A percentile compares a stretch with the other conserved stretches of the same genome.
Evolutionary conservation across 768 basidiomycete genomes (phyloP).

Genomic region (Zangia roseola): DNA sequence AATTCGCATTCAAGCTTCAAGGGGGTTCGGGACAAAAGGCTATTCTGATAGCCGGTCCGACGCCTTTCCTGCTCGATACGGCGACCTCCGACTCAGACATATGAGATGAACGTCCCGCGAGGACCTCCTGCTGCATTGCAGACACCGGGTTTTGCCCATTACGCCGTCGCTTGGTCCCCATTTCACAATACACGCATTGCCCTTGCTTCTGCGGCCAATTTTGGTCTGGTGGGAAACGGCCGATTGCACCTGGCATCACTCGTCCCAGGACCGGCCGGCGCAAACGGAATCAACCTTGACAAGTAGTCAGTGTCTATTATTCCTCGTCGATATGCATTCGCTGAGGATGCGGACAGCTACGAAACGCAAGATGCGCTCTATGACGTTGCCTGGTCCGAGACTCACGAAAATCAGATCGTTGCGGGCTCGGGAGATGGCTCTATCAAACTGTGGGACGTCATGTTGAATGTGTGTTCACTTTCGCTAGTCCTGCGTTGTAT

Average conservation of each 20-base stretch:
- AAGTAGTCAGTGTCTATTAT: conserved; percentile 56
- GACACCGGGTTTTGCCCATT: conserved; percentile 85
- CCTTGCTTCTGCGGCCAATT: conserved; percentile 85
- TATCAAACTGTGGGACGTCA: conserved; percentile 86
- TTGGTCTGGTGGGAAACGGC: conserved; percentile 94
- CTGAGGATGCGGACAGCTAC: conserved; percentile 49
- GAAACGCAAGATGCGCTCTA: conserved; percentile 89
- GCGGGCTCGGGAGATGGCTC: conserved; percentile 90
- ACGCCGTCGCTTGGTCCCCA: conserved; percentile 80
- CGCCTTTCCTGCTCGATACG: too few relatives aligned
- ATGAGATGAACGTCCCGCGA: conserved; percentile 34
- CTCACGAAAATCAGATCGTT: conserved; percentile 91
- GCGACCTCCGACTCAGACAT: too few relatives aligned
- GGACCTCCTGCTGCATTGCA: conserved; percentile 52
- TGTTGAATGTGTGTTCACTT: conserved; percentile 62
- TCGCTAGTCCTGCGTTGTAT: not conserved
- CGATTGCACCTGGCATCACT: conserved; percentile 70
- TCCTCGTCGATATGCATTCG: not conserved
- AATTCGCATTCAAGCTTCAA: conserved; percentile 64
- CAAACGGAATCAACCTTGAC: conserved; percentile 51
- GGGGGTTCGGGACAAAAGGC: not conserved
- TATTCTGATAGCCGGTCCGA: too few relatives aligned
- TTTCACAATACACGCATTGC: conserved; percentile 76
- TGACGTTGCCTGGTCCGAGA: conserved; percentile 93
- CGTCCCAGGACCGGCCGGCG: conserved; percentile 44